These are phyloP conservation scores for Naganishia cerealis DNA, from an alignment of 1,284 basidiomycete species.

Conservation along the genomic window DNA sequence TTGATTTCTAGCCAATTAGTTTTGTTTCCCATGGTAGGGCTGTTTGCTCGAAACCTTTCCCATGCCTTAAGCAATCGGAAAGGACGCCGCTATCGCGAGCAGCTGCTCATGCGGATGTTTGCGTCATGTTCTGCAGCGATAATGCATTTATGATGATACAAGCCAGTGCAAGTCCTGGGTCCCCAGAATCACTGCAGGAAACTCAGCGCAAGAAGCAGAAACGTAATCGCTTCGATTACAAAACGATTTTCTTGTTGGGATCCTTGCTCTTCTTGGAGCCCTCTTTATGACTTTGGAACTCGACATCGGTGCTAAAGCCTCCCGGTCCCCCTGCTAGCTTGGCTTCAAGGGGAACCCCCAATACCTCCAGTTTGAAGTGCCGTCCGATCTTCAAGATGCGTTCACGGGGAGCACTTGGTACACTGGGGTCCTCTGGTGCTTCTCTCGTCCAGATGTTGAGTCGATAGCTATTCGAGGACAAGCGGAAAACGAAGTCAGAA, in stretches of 20 bases:
- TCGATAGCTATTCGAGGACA: slow-evolving; percentile 62
- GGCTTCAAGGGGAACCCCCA: slow-evolving; percentile 73
- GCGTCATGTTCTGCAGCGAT: background rate
- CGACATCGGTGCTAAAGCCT: slow-evolving; percentile 85
- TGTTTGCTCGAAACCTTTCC: too few relatives aligned
- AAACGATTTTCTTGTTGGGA: slow-evolving; percentile 59
- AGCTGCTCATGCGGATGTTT: too few relatives aligned
- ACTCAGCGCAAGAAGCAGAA: background rate
- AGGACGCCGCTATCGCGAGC: too few relatives aligned
- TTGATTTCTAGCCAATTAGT: background rate
- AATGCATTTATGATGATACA: background rate
- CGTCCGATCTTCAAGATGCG: slow-evolving; percentile 72
- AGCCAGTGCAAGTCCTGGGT: background rate
- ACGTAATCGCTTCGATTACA: slow-evolving; percentile 10
- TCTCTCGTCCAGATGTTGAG: slow-evolving; percentile 94
- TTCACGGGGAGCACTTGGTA: slow-evolving; percentile 59
- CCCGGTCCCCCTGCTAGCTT: slow-evolving; percentile 62
- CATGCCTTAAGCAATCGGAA: too few relatives aligned
- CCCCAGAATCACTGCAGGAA: background rate
- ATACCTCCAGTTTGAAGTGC: slow-evolving; percentile 87
- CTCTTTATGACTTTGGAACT: slow-evolving; percentile 91
- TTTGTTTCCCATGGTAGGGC: too few relatives aligned
- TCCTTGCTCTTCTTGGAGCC: slow-evolving; percentile 89
- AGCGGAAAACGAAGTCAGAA: background rate
- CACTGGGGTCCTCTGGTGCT: slow-evolving; percentile 60